Evolutionary conservation across 1,284 basidiomycete genomes (phyloP), one percentile per base, ranked within the genome.

Genomic region (Irpex sp.): DNA sequence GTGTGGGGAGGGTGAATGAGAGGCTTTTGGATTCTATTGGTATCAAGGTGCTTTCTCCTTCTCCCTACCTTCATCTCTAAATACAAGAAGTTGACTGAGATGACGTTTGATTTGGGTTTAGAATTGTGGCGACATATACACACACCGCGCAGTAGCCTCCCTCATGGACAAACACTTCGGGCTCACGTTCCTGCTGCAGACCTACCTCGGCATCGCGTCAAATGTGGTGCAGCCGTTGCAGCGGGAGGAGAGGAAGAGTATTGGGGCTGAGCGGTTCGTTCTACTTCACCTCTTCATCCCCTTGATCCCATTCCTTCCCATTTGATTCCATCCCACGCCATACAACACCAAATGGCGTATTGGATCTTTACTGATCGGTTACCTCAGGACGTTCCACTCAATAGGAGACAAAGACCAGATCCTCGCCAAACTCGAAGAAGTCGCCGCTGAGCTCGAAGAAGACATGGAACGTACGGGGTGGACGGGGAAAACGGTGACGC

Each of bases 161-260:
- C 78, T 95, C 36, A 88, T 97, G 85, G 91, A 95, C 72, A 93
- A 93, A 68, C 87, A 93, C 68, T 91, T 95, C 69, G 90, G 90
- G 5, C 80, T 93, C 43, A 76, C 81, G 33, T 91, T 88, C 65
- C 79, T 96, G 36, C 82, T 95, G 62, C 81, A 83, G 64, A 89
- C 89, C 0, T 85, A 94, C 74, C 84, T 97, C 5, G 95, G 95
- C 3, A 88, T 97, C 50, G 88, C 90, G 0, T 91, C 89, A 3
- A 97, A 95, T 68, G 76, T 83, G 3, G 93, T 97, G 8, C 79
- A 87, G 63, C 88, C 94, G 1, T 80, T 85, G 57, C 83, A 82
- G 65, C 79, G 94, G 64, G 92, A 93, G 67, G 90, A 93, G 70
- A 80, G 92, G 54, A 97, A 95, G 77, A 94, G 93, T 65, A 92